Conservation (phyloP, 2,329 filamentous ascomycete genomes). For the Cordyceps cicadae region DNA sequence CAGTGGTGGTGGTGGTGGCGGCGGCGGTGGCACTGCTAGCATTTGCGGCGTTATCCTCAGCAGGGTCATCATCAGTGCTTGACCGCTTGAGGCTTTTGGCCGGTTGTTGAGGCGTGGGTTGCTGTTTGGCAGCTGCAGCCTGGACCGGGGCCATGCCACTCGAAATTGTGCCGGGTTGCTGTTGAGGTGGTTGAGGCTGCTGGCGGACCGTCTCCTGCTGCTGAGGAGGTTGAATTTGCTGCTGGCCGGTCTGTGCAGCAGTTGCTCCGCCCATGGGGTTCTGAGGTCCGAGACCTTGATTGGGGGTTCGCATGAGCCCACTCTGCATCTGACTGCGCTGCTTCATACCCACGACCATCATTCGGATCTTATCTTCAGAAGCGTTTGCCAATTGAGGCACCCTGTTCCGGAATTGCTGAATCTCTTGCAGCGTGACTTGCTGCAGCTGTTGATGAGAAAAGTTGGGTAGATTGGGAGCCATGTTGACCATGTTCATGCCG, state of each 20-base stretch:
- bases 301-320: constrained; percentile 20
- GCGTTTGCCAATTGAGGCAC: constrained; percentile 20
- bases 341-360: constrained; percentile 27
- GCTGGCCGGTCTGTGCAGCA: constrained; percentile 14
- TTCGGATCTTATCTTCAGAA: constrained; percentile 27
- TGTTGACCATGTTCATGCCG: constrained; percentile 14
- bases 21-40: neutral
- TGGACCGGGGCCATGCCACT: neutral
- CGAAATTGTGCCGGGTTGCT: constrained; percentile 19
- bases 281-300: constrained; percentile 11
- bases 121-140: constrained; percentile 21
- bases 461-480: constrained; percentile 21
- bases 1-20: neutral
- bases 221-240: constrained; percentile 14
- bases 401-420: constrained; percentile 23
- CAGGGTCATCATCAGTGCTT: constrained; percentile 38
- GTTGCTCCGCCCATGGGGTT: constrained; percentile 14
- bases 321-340: constrained; percentile 24
- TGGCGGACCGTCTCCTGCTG: constrained; percentile 23
- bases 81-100: constrained; percentile 44
- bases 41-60: constrained; percentile 34
- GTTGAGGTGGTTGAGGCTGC: constrained; percentile 29
- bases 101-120: constrained; percentile 16
- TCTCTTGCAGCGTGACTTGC: constrained; percentile 27
- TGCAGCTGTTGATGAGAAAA: neutral